Base-by-base conservation (phyloP, 352 stramenopile genomes). In the Pythium utonaiense region DNA sequence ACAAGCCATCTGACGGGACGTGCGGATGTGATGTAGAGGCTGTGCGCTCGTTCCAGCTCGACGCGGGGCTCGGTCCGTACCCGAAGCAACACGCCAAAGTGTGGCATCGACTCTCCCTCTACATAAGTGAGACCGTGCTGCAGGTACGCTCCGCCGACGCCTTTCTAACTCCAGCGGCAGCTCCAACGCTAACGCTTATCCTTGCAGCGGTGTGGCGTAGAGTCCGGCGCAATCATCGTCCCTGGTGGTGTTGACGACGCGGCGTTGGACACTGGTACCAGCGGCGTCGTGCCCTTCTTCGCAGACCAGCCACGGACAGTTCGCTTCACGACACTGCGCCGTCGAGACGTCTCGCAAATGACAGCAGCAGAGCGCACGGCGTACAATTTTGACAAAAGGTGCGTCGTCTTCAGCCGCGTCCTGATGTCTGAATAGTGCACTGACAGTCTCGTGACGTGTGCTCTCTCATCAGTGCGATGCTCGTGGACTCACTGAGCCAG, bases 351-450 rank as follows among this genome's bases (percentile, higher is more conserved):
- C 34, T 47, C 63, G 7, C 36, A 75, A 40, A 68, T 93, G 36
- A 66, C 66, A 1, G 72, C 73, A 6, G 41, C 60, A 24, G 80
- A 87, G 27, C 77, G 83, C 17, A 95, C 86, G n/a, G 52, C 62
- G 17, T 95, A 93, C 60, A 72, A 92, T 57, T 88, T 93, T 25
- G 83, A 93, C 64, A 69, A 71, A 38, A 95, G 86, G 82, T 93
- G 49, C 8, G 69, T 53, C 9, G 4, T 48, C 3, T 21, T 36
- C 41, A 60, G 45, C 28, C 36, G 24, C 41, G 6, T 27, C 10
- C n/a, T 27, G 6, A 40, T 30, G 28, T n/a, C n/a, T n/a, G n/a
- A n/a, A n/a, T n/a, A n/a, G n/a, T n/a, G n/a, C n/a, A n/a, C n/a
- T n/a, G n/a, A n/a, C n/a, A n/a, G n/a, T n/a, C n/a, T n/a, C n/a